Evolutionary conservation across 768 basidiomycete genomes (phyloP), one percentile per base, ranked within the genome.

Genomic region (Albatrellus ellisii): DNA sequence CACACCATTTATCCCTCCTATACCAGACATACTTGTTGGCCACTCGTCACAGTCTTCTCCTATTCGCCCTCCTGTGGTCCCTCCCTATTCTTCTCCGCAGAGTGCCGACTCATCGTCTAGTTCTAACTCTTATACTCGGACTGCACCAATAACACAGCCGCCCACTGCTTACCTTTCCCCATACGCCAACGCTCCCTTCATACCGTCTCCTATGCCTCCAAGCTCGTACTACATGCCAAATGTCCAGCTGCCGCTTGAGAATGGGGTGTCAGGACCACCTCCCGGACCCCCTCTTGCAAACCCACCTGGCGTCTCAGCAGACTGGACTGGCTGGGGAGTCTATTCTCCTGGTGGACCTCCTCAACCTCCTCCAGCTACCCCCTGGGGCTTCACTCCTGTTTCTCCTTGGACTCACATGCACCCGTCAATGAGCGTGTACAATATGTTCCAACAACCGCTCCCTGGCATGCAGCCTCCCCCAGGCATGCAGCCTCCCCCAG

Each of bases 181-280:
- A 0, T 48, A 39, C 26, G 49, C 49, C 7, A 43, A 49, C 12
- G 56, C 35, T 8, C 56, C 7, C 54, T 46, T 18, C 28, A 32
- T 10, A 44, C 43, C 31, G 17, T 24, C 38, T 9, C 27, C 41
- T 21, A 43, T 46, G 43, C 42, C 43, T 10, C 60, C 59, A 10
- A 51, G 54, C 4, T 61, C 61, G 26, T 62, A 61, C 49, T 56
- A 51, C 44, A 51, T 57, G 45, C 60, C 61, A 3, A 57, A 56
- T 0, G 46, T 56, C 8, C 50, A 50, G 5, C 49, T 62, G 0
- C 61, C 59, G 1, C 45, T 46, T 14, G 42, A 39, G 8, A 37
- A 4, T 17, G 27, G 4, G 0, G 31, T 2, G 5, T 28, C 29
- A 14, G 33, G 24, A 12, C 40, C 36, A 7, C 43, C 43, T 17